These are phyloP conservation scores for Neofusicoccum sp. DNA, from an alignment of 2,329 filamentous ascomycete genomes.

Conservation along the genomic window DNA sequence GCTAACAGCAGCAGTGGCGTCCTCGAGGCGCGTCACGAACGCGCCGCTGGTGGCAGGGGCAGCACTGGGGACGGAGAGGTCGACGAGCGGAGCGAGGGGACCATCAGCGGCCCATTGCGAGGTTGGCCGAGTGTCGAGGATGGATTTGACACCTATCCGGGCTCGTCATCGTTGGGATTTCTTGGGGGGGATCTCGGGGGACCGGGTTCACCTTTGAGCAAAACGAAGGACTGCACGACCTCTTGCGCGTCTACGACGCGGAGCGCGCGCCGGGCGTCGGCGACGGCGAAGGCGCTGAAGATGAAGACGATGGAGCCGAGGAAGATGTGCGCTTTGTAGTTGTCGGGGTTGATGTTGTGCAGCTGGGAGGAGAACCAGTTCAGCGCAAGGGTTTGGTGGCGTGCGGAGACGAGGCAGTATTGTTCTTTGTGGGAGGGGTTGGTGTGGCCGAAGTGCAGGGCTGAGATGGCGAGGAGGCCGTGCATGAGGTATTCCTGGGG, in stretches of 20 bases:
- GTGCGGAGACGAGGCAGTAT: background rate
- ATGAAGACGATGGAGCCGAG: background rate
- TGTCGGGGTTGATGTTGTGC: conserved; percentile 31
- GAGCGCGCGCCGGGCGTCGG: background rate
- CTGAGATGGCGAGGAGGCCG: conserved; percentile 45
- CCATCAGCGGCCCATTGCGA: background rate
- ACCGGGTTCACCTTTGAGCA: background rate
- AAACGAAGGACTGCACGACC: background rate
- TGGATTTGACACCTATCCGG: background rate
- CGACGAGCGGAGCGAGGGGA: background rate
- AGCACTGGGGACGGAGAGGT: background rate
- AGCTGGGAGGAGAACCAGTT: conserved; percentile 32
- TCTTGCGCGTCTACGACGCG: background rate
- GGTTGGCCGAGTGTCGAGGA: background rate
- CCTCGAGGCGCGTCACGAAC: background rate
- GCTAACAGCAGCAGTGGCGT: background rate
- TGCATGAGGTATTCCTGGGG: conserved; percentile 41
- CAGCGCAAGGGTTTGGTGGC: conserved; percentile 24
- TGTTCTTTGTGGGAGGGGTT: conserved; percentile 21
- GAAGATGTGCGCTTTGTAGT: conserved; percentile 32
- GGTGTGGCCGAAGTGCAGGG: conserved; percentile 41
- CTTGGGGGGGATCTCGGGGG: background rate
- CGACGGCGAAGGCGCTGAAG: background rate
- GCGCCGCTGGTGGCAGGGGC: background rate
- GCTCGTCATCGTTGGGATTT: background rate